phyloP scores from a whole-genome alignment of 495 filamentous ascomycete species.

The Neurospora hispaniola region DNA sequence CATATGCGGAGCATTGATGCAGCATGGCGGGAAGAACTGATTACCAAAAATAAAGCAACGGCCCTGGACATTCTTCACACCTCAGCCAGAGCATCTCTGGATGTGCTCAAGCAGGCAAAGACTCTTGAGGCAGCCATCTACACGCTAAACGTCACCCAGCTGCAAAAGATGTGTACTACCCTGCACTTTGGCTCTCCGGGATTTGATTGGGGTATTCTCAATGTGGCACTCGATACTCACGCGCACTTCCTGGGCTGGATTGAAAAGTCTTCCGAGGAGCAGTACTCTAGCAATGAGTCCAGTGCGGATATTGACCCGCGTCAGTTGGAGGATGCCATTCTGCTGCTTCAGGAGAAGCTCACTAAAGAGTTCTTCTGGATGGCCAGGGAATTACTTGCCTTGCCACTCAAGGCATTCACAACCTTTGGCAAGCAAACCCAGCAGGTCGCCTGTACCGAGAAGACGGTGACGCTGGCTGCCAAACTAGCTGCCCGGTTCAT shows the following conservation, averaged over 20 bases:
- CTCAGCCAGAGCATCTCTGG: slow-evolving; percentile 29
- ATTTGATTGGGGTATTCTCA: slow-evolving; percentile 34
- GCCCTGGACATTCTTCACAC: slow-evolving; percentile 34
- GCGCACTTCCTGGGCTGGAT: slow-evolving; percentile 28
- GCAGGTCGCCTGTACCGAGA: slow-evolving; percentile 27
- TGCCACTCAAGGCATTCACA: slow-evolving; percentile 6
- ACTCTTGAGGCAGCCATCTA: slow-evolving; percentile 27
- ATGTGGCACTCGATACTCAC: slow-evolving; percentile 26
- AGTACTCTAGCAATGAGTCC: slow-evolving; percentile 21
- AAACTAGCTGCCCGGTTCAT: slow-evolving; percentile 31
- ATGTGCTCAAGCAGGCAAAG: slow-evolving; percentile 26
- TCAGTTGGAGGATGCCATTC: slow-evolving; percentile 33
- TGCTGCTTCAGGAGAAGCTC: slow-evolving; percentile 31
- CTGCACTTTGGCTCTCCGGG: slow-evolving; percentile 27
- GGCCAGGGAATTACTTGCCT: slow-evolving; percentile 21
- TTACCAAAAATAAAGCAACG: slow-evolving; percentile 33
- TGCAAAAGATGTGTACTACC: slow-evolving; percentile 34
- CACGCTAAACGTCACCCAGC: slow-evolving; percentile 28
- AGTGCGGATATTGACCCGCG: slow-evolving; percentile 16
- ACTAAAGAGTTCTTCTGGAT: slow-evolving; percentile 31
- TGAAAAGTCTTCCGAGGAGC: slow-evolving; percentile 25
- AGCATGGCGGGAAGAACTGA: slow-evolving; percentile 29
- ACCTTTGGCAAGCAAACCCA: slow-evolving; percentile 11
- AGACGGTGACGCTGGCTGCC: slow-evolving; percentile 26
- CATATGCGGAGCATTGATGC: slow-evolving; percentile 24